Conservation (phyloP, 2,329 filamentous ascomycete species). For the Penicillium frequentans region DNA sequence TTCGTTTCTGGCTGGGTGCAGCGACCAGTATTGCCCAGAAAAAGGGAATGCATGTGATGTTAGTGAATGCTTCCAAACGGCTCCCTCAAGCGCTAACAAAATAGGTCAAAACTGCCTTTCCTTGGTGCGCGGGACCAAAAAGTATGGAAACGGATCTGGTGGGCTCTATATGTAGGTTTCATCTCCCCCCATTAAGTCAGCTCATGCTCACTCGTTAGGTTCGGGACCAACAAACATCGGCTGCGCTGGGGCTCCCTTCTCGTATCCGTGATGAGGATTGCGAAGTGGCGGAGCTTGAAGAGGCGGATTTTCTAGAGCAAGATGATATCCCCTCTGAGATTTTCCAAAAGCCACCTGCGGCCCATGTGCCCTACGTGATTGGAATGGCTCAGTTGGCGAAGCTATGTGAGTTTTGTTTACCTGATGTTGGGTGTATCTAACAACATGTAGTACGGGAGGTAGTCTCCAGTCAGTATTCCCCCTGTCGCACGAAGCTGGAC, state of each 20-base stretch:
- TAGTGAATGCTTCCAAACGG: neutral
- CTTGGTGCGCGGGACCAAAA: slow-evolving; percentile 31
- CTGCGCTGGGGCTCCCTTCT: slow-evolving; percentile 47
- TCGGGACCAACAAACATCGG: slow-evolving; percentile 50
- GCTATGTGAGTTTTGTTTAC: slow-evolving; percentile 27
- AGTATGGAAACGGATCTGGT: slow-evolving; percentile 54
- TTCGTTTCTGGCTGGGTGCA: slow-evolving; percentile 52
- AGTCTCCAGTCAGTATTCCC: slow-evolving; percentile 39
- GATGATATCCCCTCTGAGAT: slow-evolving; percentile 25
- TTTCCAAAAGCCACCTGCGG: slow-evolving; percentile 33
- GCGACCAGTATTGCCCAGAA: slow-evolving; percentile 56
- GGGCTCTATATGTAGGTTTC: slow-evolving; percentile 50
- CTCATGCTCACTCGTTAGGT: slow-evolving; percentile 27
- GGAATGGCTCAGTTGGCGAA: slow-evolving; percentile 43
- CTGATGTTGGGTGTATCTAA: neutral
- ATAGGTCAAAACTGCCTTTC: slow-evolving; percentile 33
- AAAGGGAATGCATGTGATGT: slow-evolving; percentile 40
- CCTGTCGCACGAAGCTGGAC: slow-evolving; percentile 23
- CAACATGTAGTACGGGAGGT: slow-evolving; percentile 33
- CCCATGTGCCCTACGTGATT: slow-evolving; percentile 35
- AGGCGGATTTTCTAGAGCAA: slow-evolving; percentile 39
- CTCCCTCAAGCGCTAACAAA: neutral
- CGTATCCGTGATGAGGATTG: slow-evolving; percentile 53
- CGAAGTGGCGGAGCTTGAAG: slow-evolving; percentile 43
- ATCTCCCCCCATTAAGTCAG: neutral